These are phyloP conservation scores for Diaporthe humulicola DNA, from an alignment of 2,329 filamentous ascomycete species.

Conservation along the genomic window DNA sequence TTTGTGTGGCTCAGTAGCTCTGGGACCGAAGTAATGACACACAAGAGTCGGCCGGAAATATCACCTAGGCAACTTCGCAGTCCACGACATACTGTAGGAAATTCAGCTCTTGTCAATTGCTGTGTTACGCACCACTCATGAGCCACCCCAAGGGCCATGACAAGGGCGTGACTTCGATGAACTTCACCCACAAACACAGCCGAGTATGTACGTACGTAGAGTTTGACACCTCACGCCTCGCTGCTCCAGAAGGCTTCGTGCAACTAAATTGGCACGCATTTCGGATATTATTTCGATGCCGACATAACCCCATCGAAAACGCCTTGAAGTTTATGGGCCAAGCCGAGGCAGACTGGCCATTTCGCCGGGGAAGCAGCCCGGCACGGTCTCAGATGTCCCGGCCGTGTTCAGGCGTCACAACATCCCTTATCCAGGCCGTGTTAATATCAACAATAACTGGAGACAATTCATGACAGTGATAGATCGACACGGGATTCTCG, in stretches of 20 bases:
- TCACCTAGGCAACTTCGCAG: background rate
- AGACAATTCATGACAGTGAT: background rate
- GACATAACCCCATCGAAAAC: background rate
- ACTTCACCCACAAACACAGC: background rate
- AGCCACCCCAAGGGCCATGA: background rate
- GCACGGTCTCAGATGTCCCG: conserved; percentile 11
- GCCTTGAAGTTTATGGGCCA: conserved; percentile 16
- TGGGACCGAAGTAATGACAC: background rate
- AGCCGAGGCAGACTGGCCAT: conserved; percentile 25
- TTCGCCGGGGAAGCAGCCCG: background rate
- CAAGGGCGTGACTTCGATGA: background rate
- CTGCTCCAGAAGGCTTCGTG: background rate
- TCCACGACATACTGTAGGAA: background rate
- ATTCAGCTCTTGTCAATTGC: background rate
- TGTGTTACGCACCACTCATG: background rate
- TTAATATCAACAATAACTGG: background rate
- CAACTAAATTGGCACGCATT: background rate
- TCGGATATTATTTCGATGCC: background rate
- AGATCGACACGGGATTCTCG: conserved; percentile 1
- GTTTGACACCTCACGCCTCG: background rate
- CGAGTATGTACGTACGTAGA: background rate
- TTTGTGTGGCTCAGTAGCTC: background rate
- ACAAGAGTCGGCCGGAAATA: background rate
- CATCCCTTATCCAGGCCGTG: background rate
- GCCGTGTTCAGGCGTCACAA: background rate